These are phyloP conservation scores for Tetracladium setigerum DNA, from an alignment of 495 filamentous ascomycete genomes.

Conservation along the genomic window DNA sequence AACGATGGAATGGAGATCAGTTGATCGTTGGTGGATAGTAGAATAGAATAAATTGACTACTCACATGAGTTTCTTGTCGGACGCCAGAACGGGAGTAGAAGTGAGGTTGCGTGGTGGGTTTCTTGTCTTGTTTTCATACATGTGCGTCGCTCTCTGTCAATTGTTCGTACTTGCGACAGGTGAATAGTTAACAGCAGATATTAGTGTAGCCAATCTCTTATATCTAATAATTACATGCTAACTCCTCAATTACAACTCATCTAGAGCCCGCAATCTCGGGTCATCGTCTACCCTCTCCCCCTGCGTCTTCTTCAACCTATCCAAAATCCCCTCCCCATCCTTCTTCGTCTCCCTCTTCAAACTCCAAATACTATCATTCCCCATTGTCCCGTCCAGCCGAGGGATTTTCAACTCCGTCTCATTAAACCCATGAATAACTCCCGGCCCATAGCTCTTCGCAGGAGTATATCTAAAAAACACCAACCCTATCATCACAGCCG, in stretches of 20 bases:
- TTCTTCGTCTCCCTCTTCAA: slow-evolving; percentile 9
- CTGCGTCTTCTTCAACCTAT: background rate
- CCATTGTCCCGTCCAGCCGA: slow-evolving; percentile 4
- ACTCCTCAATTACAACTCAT: slow-evolving; percentile 21
- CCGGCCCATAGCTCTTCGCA: slow-evolving; percentile 1
- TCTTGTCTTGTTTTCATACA: no score
- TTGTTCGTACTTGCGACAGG: no score
- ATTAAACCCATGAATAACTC: background rate
- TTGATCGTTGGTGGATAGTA: no score
- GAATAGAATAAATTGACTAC: background rate
- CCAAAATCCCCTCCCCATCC: slow-evolving; percentile 1
- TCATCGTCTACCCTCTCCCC: slow-evolving; percentile 14
- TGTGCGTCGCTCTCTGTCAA: no score
- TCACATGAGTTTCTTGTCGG: no score
- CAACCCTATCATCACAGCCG: slow-evolving; percentile 37
- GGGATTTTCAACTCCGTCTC: slow-evolving; percentile 7
- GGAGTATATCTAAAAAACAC: slow-evolving; percentile 24
- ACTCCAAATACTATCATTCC: slow-evolving; percentile 9
- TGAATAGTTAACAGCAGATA: background rate
- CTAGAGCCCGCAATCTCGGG: slow-evolving; percentile 22
- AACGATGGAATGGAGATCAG: background rate
- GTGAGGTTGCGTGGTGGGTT: no score
- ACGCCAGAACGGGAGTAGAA: no score
- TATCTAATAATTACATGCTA: background rate
- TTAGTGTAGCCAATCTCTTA: background rate